A percentile compares a stretch with the other conserved stretches of the same genome.
Evolutionary conservation across 176 grass and related monocot species (phyloP).

Genomic region (Eragrostis nindensis): DNA sequence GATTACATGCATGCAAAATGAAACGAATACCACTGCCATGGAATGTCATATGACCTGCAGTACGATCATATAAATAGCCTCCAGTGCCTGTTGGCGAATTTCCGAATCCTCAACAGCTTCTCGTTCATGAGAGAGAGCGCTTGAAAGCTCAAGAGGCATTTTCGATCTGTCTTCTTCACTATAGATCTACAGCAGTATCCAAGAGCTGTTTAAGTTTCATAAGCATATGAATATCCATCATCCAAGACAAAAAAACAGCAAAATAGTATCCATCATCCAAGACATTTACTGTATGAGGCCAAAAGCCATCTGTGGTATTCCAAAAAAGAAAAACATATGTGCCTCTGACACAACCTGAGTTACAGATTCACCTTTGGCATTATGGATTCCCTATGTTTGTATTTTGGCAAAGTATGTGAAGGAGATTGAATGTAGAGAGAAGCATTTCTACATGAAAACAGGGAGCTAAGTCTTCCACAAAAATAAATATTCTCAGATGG

Average conservation of each 20-base stretch:
- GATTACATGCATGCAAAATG: constrained; percentile 6
- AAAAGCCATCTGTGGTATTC: constrained; percentile 5
- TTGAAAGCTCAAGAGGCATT: constrained; percentile 89
- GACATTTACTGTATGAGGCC: constrained; percentile 1
- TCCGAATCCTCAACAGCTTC: too few relatives aligned
- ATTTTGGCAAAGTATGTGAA: too few relatives aligned
- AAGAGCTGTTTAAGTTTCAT: not conserved
- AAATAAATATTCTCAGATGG: constrained; percentile 17
- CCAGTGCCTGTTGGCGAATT: constrained; percentile 72
- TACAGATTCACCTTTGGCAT: not conserved
- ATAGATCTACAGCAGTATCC: constrained; percentile 66
- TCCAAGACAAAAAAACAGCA: constrained; percentile 21
- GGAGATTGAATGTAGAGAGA: too few relatives aligned
- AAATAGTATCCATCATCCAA: not conserved
- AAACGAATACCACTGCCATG: not conserved
- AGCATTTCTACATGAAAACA: constrained; percentile 28
- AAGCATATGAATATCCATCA: constrained; percentile 16
- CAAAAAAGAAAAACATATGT: too few relatives aligned
- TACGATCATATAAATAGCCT: constrained; percentile 94
- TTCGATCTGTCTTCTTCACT: constrained; percentile 75
- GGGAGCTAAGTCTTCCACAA: not conserved
- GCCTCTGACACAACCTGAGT: not conserved
- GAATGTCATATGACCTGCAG: constrained; percentile 64
- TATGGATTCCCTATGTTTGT: not conserved
- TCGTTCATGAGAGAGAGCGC: constrained; percentile 86